These are phyloP conservation scores for Beauveria sp. DNA, from an alignment of 2,329 filamentous ascomycete species.

Conservation along the genomic window DNA sequence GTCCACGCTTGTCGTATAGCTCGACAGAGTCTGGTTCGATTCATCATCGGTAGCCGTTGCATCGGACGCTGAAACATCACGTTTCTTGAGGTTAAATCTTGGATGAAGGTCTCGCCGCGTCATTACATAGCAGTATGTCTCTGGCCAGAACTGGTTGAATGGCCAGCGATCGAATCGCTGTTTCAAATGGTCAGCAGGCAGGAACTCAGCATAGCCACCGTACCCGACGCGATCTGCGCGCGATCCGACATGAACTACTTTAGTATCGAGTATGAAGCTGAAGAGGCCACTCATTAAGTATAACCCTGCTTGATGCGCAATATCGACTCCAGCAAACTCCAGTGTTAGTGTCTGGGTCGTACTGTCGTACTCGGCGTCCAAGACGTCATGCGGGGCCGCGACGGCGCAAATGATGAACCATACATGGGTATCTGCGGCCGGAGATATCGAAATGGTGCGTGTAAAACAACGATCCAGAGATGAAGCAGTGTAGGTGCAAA, in stretches of 20 bases:
- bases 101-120: background rate
- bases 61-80: background rate
- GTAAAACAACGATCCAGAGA: background rate
- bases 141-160: slow-evolving; percentile 3
- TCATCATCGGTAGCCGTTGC: background rate
- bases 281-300: background rate
- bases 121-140: background rate
- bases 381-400: background rate
- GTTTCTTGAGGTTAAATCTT: background rate
- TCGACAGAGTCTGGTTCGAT: background rate
- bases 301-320: background rate
- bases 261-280: background rate
- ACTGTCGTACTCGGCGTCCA: background rate
- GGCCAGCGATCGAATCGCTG: background rate
- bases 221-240: background rate
- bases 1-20: background rate
- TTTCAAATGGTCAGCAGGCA: background rate
- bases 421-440: background rate
- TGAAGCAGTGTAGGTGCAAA: background rate
- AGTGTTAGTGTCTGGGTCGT: background rate
- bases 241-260: background rate
- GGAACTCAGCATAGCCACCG: background rate
- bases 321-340: background rate
- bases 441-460: background rate
- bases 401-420: slow-evolving; percentile 1